Evolutionary conservation across 2,329 filamentous ascomycete genomes (phyloP), one percentile per base, ranked within the genome.

Genomic region (Trichothecium roseum): DNA sequence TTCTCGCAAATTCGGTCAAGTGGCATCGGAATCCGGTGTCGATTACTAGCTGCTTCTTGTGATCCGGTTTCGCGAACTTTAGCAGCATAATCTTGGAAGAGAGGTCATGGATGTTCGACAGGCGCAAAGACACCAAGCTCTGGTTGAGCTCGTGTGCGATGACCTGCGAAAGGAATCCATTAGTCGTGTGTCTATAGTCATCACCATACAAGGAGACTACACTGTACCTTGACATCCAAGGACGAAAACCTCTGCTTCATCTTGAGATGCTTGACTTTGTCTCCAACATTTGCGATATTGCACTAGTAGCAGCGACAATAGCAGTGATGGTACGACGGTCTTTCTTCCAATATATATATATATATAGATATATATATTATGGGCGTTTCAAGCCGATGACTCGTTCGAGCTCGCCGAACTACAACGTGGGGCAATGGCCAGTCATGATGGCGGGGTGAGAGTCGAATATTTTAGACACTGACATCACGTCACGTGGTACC

Each of bases 1-100:
- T 82, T 45, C 91, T 83, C 18, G 84, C 78, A 64, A 94, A 98
- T 48, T 82, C 78, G 22, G 91, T 96, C 39, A 96, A 69, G 55
- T 98, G 91, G 58, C 86, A 93, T 53, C 91, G 86, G 59, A 98
- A 98, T 20, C 91, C 91, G 2, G 85, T 91, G 56, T 98, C 91
- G 49, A 98, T 78, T 35, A 98, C 69, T 18, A 98, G 70, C 56
- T 96, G 89, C 54, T 91, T 81, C 59, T 88, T 87, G 46, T 81
- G 74, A 52, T 89, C 81, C 30, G 89, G 86, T 56, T 91, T 94
- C 37, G 87, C 79, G 54, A 98, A 91, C 55, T 95, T 96, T 59
- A 98, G 74, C 18, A 96, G 78, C 53, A 96, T 85, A 52, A 96
- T 95, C 54, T 89, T 87, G 45, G 87, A 87, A 42, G 86, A 94